Conservation (phyloP, 2,329 filamentous ascomycete species). For the Exophiala alcalophila region DNA sequence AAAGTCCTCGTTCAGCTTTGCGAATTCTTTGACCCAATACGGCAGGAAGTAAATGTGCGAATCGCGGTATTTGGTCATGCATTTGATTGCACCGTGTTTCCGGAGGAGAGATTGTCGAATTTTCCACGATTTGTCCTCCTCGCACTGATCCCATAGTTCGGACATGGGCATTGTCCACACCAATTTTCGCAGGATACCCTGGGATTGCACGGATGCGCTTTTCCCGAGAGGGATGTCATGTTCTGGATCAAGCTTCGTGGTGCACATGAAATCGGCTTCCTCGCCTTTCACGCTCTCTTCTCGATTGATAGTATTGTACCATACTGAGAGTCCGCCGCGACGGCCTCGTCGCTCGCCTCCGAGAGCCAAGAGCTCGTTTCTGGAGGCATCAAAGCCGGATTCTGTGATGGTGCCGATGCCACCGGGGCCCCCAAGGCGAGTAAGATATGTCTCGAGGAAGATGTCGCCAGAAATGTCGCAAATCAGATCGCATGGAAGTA, state of each 20-base stretch:
- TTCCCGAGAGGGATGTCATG: slow-evolving; percentile 53
- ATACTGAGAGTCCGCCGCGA: slow-evolving; percentile 81
- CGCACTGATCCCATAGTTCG: slow-evolving; percentile 77
- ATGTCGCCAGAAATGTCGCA: slow-evolving; percentile 83
- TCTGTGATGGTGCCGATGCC: slow-evolving; percentile 41
- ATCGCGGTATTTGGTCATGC: slow-evolving; percentile 81
- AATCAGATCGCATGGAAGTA: slow-evolving; percentile 89
- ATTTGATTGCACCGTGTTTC: slow-evolving; percentile 70
- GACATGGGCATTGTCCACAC: slow-evolving; percentile 87
- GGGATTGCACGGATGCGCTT: slow-evolving; percentile 60
- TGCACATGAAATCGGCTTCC: slow-evolving; percentile 88
- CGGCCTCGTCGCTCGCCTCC: slow-evolving; percentile 58
- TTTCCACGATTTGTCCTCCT: slow-evolving; percentile 62
- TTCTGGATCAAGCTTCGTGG: slow-evolving; percentile 61
- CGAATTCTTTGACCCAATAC: slow-evolving; percentile 82
- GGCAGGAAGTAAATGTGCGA: slow-evolving; percentile 95
- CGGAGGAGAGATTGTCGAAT: slow-evolving; percentile 73
- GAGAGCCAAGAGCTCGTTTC: slow-evolving; percentile 48
- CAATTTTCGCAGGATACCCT: slow-evolving; percentile 51
- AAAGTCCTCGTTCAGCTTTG: slow-evolving; percentile 73
- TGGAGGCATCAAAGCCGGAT: slow-evolving; percentile 40
- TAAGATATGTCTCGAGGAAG: slow-evolving; percentile 88
- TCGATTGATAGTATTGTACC: slow-evolving; percentile 76
- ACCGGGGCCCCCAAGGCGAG: slow-evolving; percentile 68
- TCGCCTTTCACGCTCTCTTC: slow-evolving; percentile 79